phyloP scores from a whole-genome alignment of 495 filamentous ascomycete species.

The Lasiosphaeria ovina region DNA sequence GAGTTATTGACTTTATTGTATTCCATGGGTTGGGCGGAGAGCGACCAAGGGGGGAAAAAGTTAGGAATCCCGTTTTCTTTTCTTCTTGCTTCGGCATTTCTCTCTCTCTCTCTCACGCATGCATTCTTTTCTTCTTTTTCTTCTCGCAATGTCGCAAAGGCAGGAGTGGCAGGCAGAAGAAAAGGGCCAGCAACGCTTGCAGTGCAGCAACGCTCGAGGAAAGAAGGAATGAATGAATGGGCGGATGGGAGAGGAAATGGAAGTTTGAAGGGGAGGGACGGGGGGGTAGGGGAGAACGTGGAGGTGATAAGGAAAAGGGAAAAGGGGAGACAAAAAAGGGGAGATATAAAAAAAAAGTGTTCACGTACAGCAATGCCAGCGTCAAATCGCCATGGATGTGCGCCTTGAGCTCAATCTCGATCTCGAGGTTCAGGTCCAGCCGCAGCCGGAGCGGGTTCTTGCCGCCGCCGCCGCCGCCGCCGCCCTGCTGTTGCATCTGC shows the following conservation, averaged over 20 bases:
- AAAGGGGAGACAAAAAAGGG: conserved; percentile 8
- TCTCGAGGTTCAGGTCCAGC: conserved; percentile 82
- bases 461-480: conserved; percentile 46
- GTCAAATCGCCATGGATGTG: conserved; percentile 91
- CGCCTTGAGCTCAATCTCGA: conserved; percentile 87
- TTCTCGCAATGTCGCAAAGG: too few relatives aligned
- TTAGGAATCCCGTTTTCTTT: too few relatives aligned
- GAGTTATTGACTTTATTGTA: too few relatives aligned
- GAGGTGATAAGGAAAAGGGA: conserved; percentile 1
- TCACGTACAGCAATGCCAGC: conserved; percentile 73
- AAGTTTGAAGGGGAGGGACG: background rate
- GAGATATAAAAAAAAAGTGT: background rate
- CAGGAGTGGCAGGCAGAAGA: too few relatives aligned
- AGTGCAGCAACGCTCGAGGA: background rate
- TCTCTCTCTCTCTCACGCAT: too few relatives aligned
- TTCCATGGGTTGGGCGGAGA: too few relatives aligned
- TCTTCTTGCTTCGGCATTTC: too few relatives aligned
- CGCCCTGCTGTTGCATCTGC: conserved; percentile 21
- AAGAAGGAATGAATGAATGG: background rate
- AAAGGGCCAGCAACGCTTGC: too few relatives aligned
- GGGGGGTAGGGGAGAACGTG: background rate
- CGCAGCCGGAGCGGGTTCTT: conserved; percentile 75
- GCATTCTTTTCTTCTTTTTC: too few relatives aligned
- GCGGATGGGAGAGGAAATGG: background rate
- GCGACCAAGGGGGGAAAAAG: too few relatives aligned